phyloP scores from a whole-genome alignment of 2,329 filamentous ascomycete species.

The Verticillium klebahnii region DNA sequence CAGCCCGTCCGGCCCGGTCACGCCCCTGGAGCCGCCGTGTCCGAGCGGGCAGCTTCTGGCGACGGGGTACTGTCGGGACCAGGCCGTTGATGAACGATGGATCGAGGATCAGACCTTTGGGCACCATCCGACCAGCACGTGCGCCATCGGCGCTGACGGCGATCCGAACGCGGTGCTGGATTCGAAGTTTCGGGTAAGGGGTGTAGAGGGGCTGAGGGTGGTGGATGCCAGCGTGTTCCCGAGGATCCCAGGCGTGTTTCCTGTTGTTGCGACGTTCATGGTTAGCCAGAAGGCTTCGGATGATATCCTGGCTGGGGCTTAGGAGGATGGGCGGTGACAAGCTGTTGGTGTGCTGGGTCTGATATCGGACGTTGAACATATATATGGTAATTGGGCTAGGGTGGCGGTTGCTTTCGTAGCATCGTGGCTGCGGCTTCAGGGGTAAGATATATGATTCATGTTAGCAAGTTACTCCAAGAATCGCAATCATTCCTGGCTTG shows the following conservation, averaged over 20 bases:
- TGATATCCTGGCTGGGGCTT: constrained; percentile 34
- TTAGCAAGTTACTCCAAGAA: too few species aligned
- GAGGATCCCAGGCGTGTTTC: constrained; percentile 16
- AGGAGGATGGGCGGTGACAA: background rate
- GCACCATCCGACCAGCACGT: constrained; percentile 51
- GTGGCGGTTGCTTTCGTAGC: too few species aligned
- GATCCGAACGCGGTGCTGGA: constrained; percentile 52
- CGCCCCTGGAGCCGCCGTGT: constrained; percentile 14
- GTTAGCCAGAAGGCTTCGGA: constrained; percentile 59
- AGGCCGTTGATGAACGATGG: constrained; percentile 36
- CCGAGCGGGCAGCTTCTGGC: constrained; percentile 10
- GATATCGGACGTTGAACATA: too few species aligned
- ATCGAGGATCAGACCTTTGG: constrained; percentile 41
- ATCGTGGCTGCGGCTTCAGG: too few species aligned
- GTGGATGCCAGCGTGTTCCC: constrained; percentile 26
- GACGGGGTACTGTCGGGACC: constrained; percentile 19
- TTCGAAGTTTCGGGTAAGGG: constrained; percentile 44
- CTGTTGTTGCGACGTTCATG: constrained; percentile 52
- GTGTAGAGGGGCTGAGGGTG: constrained; percentile 19
- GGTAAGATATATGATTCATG: too few species aligned
- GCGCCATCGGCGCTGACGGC: constrained; percentile 45
- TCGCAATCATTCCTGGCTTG: too few species aligned
- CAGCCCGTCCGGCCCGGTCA: constrained; percentile 14
- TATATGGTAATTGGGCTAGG: too few species aligned
- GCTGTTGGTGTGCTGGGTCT: too few species aligned